Evolutionary conservation across 2,329 filamentous ascomycete species (phyloP), one percentile per base, ranked within the genome.

Genomic region (Zarea fungicola): DNA sequence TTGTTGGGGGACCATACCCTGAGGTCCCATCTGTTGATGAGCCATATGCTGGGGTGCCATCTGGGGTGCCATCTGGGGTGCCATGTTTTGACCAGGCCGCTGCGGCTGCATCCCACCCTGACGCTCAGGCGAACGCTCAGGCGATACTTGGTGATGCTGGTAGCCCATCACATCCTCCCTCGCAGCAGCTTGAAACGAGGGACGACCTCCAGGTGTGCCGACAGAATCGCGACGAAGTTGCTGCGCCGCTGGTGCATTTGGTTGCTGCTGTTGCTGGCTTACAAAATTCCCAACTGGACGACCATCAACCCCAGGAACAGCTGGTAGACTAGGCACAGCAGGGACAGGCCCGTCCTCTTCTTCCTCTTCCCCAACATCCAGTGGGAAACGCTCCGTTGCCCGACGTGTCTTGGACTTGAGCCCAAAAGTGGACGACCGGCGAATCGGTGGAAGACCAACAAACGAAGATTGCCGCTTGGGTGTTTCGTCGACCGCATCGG

Each of bases 361-460:
- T 1, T 59, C 56, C 36, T 70, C 63, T 22, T 70, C 65, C 21
- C 66, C 65, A 23, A n/a, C n/a, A 16, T 62, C 59, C 5, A 63
- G 51, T 5, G 65, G 59, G 50, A 65, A 59, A 22, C 58, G 60
- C 39, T 63, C 64, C 10, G 57, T 57, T 8, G 65, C 66, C 49
- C 65, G 68, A 48, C 58, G 63, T 29, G 62, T 61, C 48, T 58
- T 63, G 26, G 61, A 55, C 19, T 56, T 61, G 16, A 76, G 55
- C 16, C 74, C 75, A 60, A 84, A 78, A 4, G 76, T 78, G 14
- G 80, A 83, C 13, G 71, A 73, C 26, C 78, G 71, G 39, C 78
- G 72, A 50, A 84, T 81, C 2, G 77, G 78, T 3, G 81, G 80
- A 31, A 84, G 62, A 1, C 77, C 77, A 19, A 75, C 65, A 53